phyloP scores from a whole-genome alignment of 2,329 filamentous ascomycete genomes.

The Clarireedia hainanense region DNA sequence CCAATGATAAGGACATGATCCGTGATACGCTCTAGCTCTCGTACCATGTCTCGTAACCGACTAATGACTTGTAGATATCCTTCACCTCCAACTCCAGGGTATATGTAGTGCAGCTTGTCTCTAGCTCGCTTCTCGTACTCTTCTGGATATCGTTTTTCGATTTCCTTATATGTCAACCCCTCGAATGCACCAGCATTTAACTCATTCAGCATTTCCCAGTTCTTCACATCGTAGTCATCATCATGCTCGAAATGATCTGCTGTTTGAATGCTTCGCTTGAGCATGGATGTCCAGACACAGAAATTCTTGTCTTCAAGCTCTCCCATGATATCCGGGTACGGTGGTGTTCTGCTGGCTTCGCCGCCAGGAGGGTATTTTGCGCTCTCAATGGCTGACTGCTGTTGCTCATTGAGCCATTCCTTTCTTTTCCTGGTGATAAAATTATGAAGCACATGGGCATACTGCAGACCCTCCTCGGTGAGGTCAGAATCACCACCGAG shows the following conservation, averaged over 20 bases:
- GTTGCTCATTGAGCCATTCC: constrained; percentile 77
- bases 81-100: constrained; percentile 91
- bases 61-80: constrained; percentile 97
- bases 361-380: constrained; percentile 70
- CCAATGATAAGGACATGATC: constrained; percentile 90
- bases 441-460: constrained; percentile 68
- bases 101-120: constrained; percentile 94
- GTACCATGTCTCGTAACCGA: constrained; percentile 87
- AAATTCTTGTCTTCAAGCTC: constrained; percentile 78
- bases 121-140: constrained; percentile 73
- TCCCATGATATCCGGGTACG: constrained; percentile 75
- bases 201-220: constrained; percentile 97
- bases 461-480: constrained; percentile 70
- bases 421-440: constrained; percentile 78
- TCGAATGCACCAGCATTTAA: constrained; percentile 90
- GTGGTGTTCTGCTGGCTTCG: constrained; percentile 86
- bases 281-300: constrained; percentile 98
- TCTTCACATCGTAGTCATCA: constrained; percentile 92
- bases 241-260: constrained; percentile 83
- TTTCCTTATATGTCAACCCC: constrained; percentile 89
- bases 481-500: constrained; percentile 87
- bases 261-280: constrained; percentile 81
- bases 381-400: constrained; percentile 60
- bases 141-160: constrained; percentile 66
- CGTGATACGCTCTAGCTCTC: constrained; percentile 94